phyloP scores from a whole-genome alignment of 306 rosid genomes.

The Delonix regia region DNA sequence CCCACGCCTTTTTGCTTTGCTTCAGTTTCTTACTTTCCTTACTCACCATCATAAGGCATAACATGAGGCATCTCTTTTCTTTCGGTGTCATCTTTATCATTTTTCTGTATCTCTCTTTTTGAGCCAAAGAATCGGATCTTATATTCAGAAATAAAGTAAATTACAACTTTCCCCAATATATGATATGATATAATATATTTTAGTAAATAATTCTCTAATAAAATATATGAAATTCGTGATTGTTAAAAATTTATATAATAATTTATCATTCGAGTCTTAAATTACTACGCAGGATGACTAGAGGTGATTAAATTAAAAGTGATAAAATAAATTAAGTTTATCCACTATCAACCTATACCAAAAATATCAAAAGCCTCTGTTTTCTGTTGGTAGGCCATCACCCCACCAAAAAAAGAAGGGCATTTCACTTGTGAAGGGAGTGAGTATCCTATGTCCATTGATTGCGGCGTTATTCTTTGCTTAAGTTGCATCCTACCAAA shows the following conservation, averaged over 20 bases:
- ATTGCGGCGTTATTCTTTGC: conserved; percentile 33
- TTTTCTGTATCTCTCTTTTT: background rate
- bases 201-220: too few species aligned
- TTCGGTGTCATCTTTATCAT: background rate
- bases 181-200: too few species aligned
- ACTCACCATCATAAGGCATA: background rate
- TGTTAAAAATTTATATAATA: background rate
- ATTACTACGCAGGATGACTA: too few species aligned
- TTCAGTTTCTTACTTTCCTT: background rate
- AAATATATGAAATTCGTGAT: background rate
- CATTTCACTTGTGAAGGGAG: background rate
- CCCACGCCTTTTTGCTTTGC: background rate
- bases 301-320: too few species aligned
- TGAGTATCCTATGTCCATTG: conserved; percentile 25
- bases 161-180: background rate
- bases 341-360: background rate
- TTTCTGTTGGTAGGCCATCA: background rate
- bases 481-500: conserved; percentile 7
- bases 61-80: conserved; percentile 7
- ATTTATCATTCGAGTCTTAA: too few species aligned
- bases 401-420: background rate
- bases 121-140: background rate
- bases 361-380: background rate
- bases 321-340: too few species aligned
- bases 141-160: background rate